Conservation (phyloP, 345 rosid species). For the Microthlaspi erraticum region DNA sequence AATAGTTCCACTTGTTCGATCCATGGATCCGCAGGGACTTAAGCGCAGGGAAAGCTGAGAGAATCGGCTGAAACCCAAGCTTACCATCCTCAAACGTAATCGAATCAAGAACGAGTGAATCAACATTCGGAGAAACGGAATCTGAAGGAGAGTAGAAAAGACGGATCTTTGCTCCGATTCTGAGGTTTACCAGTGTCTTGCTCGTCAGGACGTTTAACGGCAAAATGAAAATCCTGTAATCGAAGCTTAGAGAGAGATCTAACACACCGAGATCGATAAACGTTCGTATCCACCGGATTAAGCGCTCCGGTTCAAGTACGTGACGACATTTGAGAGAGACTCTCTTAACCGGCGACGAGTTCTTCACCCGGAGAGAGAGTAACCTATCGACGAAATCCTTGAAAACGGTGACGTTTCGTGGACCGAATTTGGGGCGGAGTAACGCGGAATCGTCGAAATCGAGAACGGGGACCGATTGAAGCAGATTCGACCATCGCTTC, state of each 20-base stretch:
- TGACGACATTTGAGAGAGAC: conserved; percentile 26
- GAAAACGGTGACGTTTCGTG: not conserved
- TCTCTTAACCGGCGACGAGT: conserved; percentile 14
- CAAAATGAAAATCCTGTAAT: not conserved
- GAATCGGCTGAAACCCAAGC: conserved; percentile 4
- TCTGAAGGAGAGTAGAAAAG: not conserved
- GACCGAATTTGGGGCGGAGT: not conserved
- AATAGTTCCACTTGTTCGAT: conserved; percentile 4
- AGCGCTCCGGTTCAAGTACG: not conserved
- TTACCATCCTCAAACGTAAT: not conserved
- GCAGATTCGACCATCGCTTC: conserved; percentile 32
- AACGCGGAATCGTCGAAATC: conserved; percentile 25
- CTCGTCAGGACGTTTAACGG: conserved; percentile 6
- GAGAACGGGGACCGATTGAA: conserved; percentile 7
- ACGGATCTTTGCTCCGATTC: conserved; percentile 21
- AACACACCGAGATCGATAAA: conserved; percentile 13
- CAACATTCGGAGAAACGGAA: conserved; percentile 14
- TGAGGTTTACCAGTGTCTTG: conserved; percentile 19
- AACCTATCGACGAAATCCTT: conserved; percentile 27
- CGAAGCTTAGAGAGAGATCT: conserved; percentile 11
- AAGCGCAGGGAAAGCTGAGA: conserved; percentile 27
- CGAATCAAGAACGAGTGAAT: conserved; percentile 31
- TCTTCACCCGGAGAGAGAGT: not conserved
- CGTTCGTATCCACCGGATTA: conserved; percentile 16
- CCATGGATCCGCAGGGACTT: conserved; percentile 23